Evolutionary conservation across 495 filamentous ascomycete genomes (phyloP).

Genomic region (Choiromyces venosus): DNA sequence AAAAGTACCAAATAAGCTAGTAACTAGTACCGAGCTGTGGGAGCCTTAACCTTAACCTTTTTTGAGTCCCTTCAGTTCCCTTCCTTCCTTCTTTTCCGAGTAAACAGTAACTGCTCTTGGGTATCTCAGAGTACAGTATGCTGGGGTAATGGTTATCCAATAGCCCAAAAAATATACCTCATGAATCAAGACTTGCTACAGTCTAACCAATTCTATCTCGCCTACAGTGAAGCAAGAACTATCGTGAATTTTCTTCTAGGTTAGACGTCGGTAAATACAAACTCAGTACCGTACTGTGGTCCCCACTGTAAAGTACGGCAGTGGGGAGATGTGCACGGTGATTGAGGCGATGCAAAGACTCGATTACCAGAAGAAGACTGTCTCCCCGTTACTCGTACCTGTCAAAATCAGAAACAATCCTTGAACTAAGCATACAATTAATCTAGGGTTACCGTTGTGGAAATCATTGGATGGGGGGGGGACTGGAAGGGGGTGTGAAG

Average conservation of each 20-base stretch:
- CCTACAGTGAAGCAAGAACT: neutral
- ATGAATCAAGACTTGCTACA: neutral
- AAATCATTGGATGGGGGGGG: neutral
- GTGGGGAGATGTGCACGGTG: neutral
- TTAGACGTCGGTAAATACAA: neutral
- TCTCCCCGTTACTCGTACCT: constrained; percentile 1
- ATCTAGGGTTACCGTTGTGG: neutral
- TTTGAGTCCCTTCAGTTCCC: neutral
- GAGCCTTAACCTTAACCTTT: neutral
- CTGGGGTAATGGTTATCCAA: neutral
- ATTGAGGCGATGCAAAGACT: neutral
- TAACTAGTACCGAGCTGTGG: too few relatives aligned
- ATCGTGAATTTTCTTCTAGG: neutral
- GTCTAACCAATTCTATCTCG: neutral
- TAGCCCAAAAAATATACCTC: neutral
- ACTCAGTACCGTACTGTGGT: neutral
- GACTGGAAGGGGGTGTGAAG: neutral
- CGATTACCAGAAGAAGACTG: neutral
- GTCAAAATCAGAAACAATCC: neutral
- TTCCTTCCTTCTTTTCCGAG: neutral
- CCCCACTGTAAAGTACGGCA: neutral
- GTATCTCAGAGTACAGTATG: neutral
- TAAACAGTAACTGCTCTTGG: too few relatives aligned
- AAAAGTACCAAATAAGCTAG: neutral
- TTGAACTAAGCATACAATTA: neutral